Evolutionary conservation across 352 stramenopile species (phyloP).

Genomic region (Thraustochytrium sp.): DNA sequence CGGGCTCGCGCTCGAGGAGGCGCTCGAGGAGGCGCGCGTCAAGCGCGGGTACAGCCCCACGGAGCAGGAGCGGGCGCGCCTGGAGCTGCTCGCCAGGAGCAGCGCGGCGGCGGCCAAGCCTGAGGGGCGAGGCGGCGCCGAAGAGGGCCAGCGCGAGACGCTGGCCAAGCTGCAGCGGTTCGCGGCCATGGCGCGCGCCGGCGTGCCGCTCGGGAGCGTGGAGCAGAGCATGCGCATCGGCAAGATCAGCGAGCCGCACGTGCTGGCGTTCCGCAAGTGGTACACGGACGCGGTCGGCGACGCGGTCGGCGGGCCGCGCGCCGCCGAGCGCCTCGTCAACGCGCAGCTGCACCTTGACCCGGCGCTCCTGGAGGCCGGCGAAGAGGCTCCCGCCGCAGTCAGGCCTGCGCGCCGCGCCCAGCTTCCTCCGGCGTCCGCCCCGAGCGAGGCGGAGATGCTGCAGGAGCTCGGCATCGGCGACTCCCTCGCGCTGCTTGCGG

Average conservation of each 20-base stretch:
- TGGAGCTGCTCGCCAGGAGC: not conserved
- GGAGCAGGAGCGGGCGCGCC: not conserved
- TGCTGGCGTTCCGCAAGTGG: not conserved
- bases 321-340: not conserved
- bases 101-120: not conserved
- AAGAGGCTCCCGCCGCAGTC: too few species aligned
- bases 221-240: not conserved
- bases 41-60: not conserved
- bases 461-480: too few species aligned
- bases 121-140: not conserved
- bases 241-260: not conserved
- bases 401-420: too few species aligned
- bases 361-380: too few species aligned
- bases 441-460: too few species aligned
- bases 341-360: not conserved
- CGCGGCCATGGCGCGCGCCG: not conserved
- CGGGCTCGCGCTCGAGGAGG: not conserved
- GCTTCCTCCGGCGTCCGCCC: too few species aligned
- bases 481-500: too few species aligned
- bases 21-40: not conserved
- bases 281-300: not conserved
- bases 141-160: not conserved
- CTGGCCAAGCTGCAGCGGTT: not conserved
- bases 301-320: not conserved
- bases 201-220: not conserved